phyloP scores from a whole-genome alignment of 352 stramenopile genomes.

The Pseudoperonospora humuli region DNA sequence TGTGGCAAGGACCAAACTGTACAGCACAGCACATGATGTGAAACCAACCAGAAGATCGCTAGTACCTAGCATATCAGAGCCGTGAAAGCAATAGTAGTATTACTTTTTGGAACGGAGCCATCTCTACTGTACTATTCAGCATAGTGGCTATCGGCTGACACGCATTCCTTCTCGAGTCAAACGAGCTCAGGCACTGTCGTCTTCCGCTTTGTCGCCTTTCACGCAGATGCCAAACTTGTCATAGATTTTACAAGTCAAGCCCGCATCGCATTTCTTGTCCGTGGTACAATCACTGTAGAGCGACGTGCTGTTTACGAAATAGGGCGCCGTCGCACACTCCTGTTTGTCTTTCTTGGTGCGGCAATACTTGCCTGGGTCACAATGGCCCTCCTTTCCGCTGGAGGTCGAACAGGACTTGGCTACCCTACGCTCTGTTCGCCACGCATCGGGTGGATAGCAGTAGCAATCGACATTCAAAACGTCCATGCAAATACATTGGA shows the following conservation, averaged over 20 bases:
- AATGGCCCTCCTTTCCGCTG: constrained; percentile 20
- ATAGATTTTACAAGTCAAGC: constrained; percentile 32
- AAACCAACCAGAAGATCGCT: no score
- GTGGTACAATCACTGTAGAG: constrained; percentile 40
- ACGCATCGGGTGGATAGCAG: constrained; percentile 41
- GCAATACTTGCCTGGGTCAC: constrained; percentile 48
- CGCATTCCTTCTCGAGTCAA: neutral
- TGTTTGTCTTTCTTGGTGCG: constrained; percentile 41
- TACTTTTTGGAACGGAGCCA: no score
- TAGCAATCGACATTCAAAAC: constrained; percentile 36
- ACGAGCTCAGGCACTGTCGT: neutral
- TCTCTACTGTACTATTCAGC: no score
- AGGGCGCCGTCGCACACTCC: constrained; percentile 38
- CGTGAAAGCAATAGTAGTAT: no score
- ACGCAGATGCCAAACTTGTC: constrained; percentile 38
- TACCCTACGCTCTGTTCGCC: constrained; percentile 24
- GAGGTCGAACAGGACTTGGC: constrained; percentile 32
- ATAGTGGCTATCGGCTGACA: no score
- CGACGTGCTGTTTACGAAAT: constrained; percentile 29
- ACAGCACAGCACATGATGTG: no score
- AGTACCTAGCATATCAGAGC: no score
- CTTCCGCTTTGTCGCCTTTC: constrained; percentile 1
- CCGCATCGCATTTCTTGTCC: constrained; percentile 22
- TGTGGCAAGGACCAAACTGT: no score
- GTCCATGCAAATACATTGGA: constrained; percentile 40